Evolutionary conservation across 2,329 filamentous ascomycete species (phyloP).

Genomic region (Sporothrix brunneoviolacea): DNA sequence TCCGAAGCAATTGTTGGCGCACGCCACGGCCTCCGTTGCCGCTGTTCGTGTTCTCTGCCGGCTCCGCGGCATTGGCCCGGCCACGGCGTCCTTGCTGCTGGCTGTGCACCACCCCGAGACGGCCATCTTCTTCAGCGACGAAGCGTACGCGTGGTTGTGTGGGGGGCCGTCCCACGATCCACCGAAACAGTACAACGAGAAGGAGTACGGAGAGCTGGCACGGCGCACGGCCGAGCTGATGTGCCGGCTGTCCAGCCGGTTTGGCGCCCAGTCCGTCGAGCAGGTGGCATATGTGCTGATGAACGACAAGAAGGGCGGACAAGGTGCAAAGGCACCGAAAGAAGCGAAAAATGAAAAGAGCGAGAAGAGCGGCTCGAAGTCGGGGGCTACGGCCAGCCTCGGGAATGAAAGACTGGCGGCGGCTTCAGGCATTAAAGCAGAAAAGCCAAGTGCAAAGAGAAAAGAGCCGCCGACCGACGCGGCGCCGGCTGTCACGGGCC

Average conservation of each 20-base stretch:
- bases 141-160: slow-evolving; percentile 67
- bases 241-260: slow-evolving; percentile 34
- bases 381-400: too few relatives aligned
- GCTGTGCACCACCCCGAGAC: slow-evolving; percentile 53
- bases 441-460: too few relatives aligned
- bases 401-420: too few relatives aligned
- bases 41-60: slow-evolving; percentile 49
- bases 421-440: too few relatives aligned
- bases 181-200: slow-evolving; percentile 60
- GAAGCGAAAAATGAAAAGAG: background rate
- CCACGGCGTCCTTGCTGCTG: slow-evolving; percentile 69
- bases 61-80: slow-evolving; percentile 71
- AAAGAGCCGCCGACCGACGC: slow-evolving; percentile 3
- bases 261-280: slow-evolving; percentile 51
- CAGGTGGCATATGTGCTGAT: slow-evolving; percentile 65
- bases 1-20: background rate
- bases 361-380: too few relatives aligned
- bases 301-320: slow-evolving; percentile 9
- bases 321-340: background rate
- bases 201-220: slow-evolving; percentile 59
- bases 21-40: slow-evolving; percentile 23
- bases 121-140: slow-evolving; percentile 73
- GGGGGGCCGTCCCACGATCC: slow-evolving; percentile 40
- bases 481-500: background rate
- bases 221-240: slow-evolving; percentile 35